Evolutionary conservation across 768 basidiomycete genomes (phyloP), one percentile per base, ranked within the genome.

Genomic region (Filobasidium floriforme): DNA sequence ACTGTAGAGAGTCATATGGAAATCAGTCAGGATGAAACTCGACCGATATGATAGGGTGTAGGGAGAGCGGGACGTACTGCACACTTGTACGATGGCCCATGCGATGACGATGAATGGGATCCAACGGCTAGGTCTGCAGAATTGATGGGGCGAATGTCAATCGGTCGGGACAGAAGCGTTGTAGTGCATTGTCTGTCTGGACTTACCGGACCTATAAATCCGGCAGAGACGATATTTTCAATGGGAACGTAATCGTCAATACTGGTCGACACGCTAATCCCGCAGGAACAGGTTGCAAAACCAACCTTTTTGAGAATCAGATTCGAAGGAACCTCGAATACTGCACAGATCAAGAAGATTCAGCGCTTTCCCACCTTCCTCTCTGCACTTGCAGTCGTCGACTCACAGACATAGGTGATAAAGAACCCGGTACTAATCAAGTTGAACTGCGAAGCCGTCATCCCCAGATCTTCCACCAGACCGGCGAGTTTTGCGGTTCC

Each of bases 351-450:
- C 4, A 9, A 37, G 4, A 37, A 3, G 19, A 37, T 41, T 15
- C n/a, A 32, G 46, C 22, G 18, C 5, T 14, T 49, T 14, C 5
- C 3, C 22, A 49, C 12, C 46, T 4, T 5, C 46, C 46, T 22
- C 15, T 22, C 46, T 22, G 46, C 4, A 44, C 43, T 44, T 10
- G 43, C 5, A 49, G 4, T 49, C 18, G 32, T 29, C 11, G 11
- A n/a, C 12, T n/a, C 15, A 22, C 37, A 11, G 41, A 43, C 71
- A 43, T 68, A 69, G 32, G 62, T 59, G 61, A 78, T 74, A 66
- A 78, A 78, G 73, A 78, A 76, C 63, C 73, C 72, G 70, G 73
- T 73, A 0, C 71, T 73, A 18, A 71, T 71, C 24, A 70, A 76
- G 40, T 73, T 75, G 67, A 74, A 78, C 32, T 78, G 70, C 7